A percentile compares a stretch with the other conserved stretches of the same genome.
Conservation (phyloP, 176 grass and related monocot species). For the Calamus simplicifolius region DNA sequence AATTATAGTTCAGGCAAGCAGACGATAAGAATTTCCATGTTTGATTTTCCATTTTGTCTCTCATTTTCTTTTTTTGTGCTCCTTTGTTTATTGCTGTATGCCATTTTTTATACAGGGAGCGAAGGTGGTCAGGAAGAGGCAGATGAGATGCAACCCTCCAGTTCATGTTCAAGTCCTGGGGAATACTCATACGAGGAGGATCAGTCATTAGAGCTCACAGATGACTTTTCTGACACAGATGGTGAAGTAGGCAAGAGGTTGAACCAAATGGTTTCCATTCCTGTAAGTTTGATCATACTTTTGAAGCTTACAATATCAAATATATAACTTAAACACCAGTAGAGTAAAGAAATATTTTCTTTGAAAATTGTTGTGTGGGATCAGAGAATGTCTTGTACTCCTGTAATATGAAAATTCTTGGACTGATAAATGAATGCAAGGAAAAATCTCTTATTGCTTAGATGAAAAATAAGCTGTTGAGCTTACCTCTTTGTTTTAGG, state of each 20-base stretch:
- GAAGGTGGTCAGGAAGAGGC: slow-evolving; percentile 19
- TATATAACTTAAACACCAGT: too few species aligned
- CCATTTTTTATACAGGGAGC: slow-evolving; percentile 27
- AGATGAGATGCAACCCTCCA: slow-evolving; percentile 36
- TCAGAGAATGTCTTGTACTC: too few species aligned
- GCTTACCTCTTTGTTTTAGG: too few species aligned
- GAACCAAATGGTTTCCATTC: slow-evolving; percentile 62
- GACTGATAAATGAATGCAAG: too few species aligned
- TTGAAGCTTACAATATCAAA: background rate
- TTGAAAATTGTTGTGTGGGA: too few species aligned
- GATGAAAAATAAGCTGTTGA: too few species aligned
- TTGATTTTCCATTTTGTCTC: background rate
- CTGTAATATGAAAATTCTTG: too few species aligned
- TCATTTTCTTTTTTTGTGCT: background rate
- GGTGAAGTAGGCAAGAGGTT: slow-evolving; percentile 55
- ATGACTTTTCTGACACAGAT: slow-evolving; percentile 50
- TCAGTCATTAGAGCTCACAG: slow-evolving; percentile 27
- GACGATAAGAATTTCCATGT: background rate
- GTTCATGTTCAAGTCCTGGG: slow-evolving; percentile 48
- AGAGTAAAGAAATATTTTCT: too few species aligned
- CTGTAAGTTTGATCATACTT: slow-evolving; percentile 27
- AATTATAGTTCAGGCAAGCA: slow-evolving; percentile 33
- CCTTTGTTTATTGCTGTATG: background rate
- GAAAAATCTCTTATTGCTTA: too few species aligned
- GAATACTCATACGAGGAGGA: slow-evolving; percentile 26